Base-by-base conservation (phyloP, 257 asterid species). In the Solanum lycopersicoides region DNA sequence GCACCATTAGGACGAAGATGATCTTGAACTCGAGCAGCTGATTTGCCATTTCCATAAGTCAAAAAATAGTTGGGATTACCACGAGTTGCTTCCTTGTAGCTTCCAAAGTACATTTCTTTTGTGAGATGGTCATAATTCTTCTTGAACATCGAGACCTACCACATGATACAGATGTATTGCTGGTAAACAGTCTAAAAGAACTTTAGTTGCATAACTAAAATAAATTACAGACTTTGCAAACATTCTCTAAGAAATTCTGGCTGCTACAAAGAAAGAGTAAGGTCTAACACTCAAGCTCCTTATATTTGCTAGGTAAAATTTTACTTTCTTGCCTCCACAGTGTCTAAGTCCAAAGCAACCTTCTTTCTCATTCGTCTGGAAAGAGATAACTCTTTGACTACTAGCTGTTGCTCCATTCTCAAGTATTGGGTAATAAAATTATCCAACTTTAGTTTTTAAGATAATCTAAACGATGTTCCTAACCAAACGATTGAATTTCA, bases 1-100 rank as follows among this genome's bases (percentile, higher is more conserved):
- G 98, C 98, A 82, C 99, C 98, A 90, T 94, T 91, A 53, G 98
- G 97, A 83, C 97, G 97, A 87, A 96, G 97, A 92, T 94, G 94
- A 80, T 95, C 96, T 90, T 92, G 95, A 79, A 96, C 75, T 50
- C 98, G 94, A 69, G 99, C 98, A 86, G 91, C 93, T 47, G 98
- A 91, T 89, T 96, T 96, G 34, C 96, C 98, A 88, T 95, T 94
- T 79, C 94, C 95, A 73, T 96, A 96, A 30, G 99, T 96, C 93
- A 96, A 90, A 84, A 94, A 95, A 94, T 93, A 95, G 89, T 92
- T 91, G 16, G 98, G 94, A 90, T 94, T 95, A 86, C 93, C 96
- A 86, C 93, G 96, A 83, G 94, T 91, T 90, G 96, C 91, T 87
- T 92, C 94, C 86, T 91, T 89, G 76, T 92, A 91, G 93, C 90